Evolutionary conservation across 805 yeast genomes (phyloP).

Genomic region (Kodamaea sagamina): DNA sequence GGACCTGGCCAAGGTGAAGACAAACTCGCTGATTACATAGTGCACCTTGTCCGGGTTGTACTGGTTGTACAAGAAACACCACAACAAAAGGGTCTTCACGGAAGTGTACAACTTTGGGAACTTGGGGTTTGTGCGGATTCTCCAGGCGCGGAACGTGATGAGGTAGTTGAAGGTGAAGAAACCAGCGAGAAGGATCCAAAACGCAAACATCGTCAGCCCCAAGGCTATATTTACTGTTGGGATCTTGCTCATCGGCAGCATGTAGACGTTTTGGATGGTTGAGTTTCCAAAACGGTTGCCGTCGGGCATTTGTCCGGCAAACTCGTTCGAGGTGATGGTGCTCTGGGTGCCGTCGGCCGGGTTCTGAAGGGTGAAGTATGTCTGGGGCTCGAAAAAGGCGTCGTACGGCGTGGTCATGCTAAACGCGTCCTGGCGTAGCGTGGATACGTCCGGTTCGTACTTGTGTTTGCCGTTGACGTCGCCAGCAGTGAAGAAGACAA

Average conservation of each 20-base stretch:
- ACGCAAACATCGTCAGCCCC: conserved; percentile 31
- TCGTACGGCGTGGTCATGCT: conserved; percentile 28
- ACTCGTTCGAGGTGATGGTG: conserved; percentile 10
- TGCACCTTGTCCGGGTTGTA: conserved; percentile 45
- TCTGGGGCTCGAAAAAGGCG: conserved; percentile 19
- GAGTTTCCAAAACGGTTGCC: neutral
- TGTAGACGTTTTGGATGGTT: neutral
- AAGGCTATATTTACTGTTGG: conserved; percentile 25
- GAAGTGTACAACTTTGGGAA: conserved; percentile 47
- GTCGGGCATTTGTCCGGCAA: conserved; percentile 7
- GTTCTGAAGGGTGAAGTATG: conserved; percentile 3
- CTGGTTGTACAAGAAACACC: conserved; percentile 48
- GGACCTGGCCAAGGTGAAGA: conserved; percentile 33
- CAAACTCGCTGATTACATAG: conserved; percentile 40
- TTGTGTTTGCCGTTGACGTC: conserved; percentile 15
- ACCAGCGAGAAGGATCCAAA: conserved; percentile 24
- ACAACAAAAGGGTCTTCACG: conserved; percentile 44
- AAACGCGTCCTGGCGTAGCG: conserved; percentile 27
- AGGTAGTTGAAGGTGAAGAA: conserved; percentile 33
- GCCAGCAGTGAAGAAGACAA: conserved; percentile 29
- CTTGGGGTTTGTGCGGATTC: conserved; percentile 20
- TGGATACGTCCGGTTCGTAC: conserved; percentile 16
- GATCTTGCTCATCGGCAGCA: conserved; percentile 4
- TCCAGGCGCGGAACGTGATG: conserved; percentile 20
- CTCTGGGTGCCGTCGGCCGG: neutral